Evolutionary conservation across 768 basidiomycete genomes (phyloP).

Genomic region (Pulveroboletus frians): DNA sequence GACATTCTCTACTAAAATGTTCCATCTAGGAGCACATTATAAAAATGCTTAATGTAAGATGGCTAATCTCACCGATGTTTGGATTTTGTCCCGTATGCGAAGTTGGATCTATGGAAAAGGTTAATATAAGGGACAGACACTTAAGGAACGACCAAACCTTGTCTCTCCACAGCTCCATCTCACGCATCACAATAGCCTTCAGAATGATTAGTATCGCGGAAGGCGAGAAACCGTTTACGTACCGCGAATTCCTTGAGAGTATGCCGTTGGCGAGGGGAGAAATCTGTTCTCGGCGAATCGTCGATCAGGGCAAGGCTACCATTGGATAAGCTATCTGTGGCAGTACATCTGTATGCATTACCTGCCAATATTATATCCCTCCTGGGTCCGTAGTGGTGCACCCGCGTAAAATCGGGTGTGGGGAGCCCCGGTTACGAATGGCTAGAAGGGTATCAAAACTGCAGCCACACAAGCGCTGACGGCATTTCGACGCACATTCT

Average conservation of each 20-base stretch:
- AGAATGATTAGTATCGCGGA: constrained; percentile 3
- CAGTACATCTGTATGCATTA: constrained; percentile 31
- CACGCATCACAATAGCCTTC: constrained; percentile 83
- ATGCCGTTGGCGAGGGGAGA: constrained; percentile 83
- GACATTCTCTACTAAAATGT: constrained; percentile 88
- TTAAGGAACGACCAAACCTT: constrained; percentile 46
- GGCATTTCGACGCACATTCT: constrained; percentile 53
- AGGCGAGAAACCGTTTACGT: constrained; percentile 10
- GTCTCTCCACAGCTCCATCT: constrained; percentile 94
- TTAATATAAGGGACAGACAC: not conserved
- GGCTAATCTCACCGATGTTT: constrained; percentile 61
- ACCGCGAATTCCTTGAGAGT: constrained; percentile 91
- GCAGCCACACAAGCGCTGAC: not conserved
- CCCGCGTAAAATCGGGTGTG: constrained; percentile 87
- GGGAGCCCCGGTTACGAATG: constrained; percentile 61
- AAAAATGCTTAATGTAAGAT: not conserved
- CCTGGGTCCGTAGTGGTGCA: constrained; percentile 81
- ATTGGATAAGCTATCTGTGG: constrained; percentile 1
- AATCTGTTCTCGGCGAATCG: constrained; percentile 76
- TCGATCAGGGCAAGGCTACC: constrained; percentile 77
- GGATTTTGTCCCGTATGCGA: constrained; percentile 84
- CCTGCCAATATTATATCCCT: constrained; percentile 88
- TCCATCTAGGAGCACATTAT: constrained; percentile 62
- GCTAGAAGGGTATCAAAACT: constrained; percentile 38
- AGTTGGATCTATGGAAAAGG: constrained; percentile 63